Base-by-base conservation (phyloP, 257 asterid genomes). In the Ballota nigra region DNA sequence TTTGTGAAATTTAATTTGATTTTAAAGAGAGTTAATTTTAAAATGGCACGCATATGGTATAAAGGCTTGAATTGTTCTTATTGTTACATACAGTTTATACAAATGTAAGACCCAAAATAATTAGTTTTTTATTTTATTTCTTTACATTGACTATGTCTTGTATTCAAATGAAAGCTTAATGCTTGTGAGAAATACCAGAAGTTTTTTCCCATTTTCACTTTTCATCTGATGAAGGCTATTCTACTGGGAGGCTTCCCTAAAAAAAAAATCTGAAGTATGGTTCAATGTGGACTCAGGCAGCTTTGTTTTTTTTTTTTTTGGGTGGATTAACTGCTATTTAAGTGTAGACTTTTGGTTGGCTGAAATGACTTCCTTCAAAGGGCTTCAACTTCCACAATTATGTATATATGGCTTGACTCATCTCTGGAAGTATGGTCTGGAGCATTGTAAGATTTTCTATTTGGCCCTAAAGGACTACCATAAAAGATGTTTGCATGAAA, bases 291-390 rank as follows among this genome's bases (percentile, higher is more conserved):
- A 20, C 68, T 74, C 87, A 90, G 98, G 92, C 95, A 59, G 90
- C 95, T 61, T 82, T 90, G 61, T n/a, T n/a, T n/a, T n/a, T n/a
- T n/a, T n/a, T 90, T 86, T 84, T 92, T 92, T 83, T 95, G 97
- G 68, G 96, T 90, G 75, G 98, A 88, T 69, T 51, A 40, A 65
- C 87, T 92, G 71, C 86, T 90, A 65, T 75, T 65, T 68, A 86
- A 77, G 61, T 92, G 96, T 77, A 80, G 34, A 66, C 66, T 64
- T n/a, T 79, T 92, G 97, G 97, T 83, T 90, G 79, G 80, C 65
- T 28, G 86, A 86, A 60, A 77, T 86, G 76, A 83, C 92, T 56
- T 83, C 86, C 36, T 71, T 29, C 76, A 53, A 58, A 24, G 86
- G 71, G 71, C 20, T 8, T 80, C 83, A 52, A 70, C 66, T 84